Evolutionary conservation across 2,329 filamentous ascomycete species (phyloP), one percentile per base, ranked within the genome.

Genomic region (Phaeosphaeriaceae sp.): DNA sequence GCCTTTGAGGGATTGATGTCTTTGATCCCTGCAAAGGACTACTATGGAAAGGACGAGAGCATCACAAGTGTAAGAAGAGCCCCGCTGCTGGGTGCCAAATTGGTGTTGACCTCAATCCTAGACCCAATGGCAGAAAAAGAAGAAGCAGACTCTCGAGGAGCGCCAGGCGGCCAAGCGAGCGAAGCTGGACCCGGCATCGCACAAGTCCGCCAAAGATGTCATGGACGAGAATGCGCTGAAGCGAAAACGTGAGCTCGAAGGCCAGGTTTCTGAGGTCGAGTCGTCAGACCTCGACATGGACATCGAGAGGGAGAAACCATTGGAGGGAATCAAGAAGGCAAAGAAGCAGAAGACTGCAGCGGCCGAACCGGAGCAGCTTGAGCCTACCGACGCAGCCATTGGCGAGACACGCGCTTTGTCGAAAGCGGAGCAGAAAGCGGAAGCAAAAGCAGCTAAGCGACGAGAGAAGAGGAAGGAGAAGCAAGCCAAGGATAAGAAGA

Each of bases 91-190:
- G 44, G 51, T 49, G 53, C 57, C 57, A 42, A 53, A 25, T 53
- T 41, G 49, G 21, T 55, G 48, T 63, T 67, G 53, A 61, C 59
- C 52, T 41, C 56, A 46, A 49, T 60, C 33, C 40, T 53, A 96
- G 92, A 91, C 95, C 71, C 92, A 97, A 89, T 96, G 93, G 92
- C 96, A 92, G 91, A 88, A 89, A 77, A 90, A 90, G 74, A 96
- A 95, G 81, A 98, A 98, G 83, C 93, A 98, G 81, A 94, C 92
- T 51, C 97, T 96, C 76, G 91, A 77, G 89, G 90, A 66, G 91
- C 92, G 55, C 53, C 68, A 69, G 58, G 71, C 74, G n/a, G 74
- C 74, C 42, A 93, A 93, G 80, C 86, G 89, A 74, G 92, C 91
- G 59, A 98, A 97, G 81, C 85, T 98, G 42, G 92, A 98, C 71